Conservation (phyloP, 345 rosid species). For the Sonneratia caseolaris region DNA sequence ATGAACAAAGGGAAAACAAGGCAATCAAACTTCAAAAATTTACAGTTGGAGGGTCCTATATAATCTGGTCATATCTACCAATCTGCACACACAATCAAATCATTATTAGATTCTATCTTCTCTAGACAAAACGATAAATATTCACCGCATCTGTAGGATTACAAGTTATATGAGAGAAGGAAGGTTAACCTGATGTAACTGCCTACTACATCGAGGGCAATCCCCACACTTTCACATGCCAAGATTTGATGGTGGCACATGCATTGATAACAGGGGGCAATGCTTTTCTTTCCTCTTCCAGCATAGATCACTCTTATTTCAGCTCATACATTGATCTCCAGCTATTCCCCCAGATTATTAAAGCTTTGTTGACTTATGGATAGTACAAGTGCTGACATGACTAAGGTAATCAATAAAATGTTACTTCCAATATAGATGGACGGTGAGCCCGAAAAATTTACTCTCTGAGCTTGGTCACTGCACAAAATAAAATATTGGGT, state of each 20-base stretch:
- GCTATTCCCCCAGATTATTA: not conserved
- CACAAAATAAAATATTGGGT: conserved; percentile 3
- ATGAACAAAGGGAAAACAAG: not conserved
- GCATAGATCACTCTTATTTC: not conserved
- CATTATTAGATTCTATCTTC: not conserved
- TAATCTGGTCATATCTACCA: not conserved
- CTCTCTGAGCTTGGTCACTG: conserved; percentile 76
- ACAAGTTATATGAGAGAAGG: not conserved
- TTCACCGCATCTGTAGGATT: not conserved
- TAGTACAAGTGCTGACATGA: conserved; percentile 20
- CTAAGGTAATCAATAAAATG: conserved; percentile 22
- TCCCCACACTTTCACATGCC: not conserved
- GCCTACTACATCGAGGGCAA: not conserved
- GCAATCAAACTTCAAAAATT: not conserved
- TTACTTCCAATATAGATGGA: conserved; percentile 15
- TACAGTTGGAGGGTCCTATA: not conserved
- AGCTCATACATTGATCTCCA: not conserved
- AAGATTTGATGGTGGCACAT: not conserved
- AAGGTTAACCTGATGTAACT: not conserved
- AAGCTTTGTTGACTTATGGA: conserved; percentile 17
- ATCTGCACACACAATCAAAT: not conserved
- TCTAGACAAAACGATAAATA: not conserved
- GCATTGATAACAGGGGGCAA: too few relatives aligned
- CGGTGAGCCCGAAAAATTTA: conserved; percentile 44
- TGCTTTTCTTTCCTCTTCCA: not conserved